Percentiles rank a stretch among this genome's conserved stretches.
phyloP scores from a whole-genome alignment of 2,329 filamentous ascomycete genomes.

The Amylocarpus encephaloides region DNA sequence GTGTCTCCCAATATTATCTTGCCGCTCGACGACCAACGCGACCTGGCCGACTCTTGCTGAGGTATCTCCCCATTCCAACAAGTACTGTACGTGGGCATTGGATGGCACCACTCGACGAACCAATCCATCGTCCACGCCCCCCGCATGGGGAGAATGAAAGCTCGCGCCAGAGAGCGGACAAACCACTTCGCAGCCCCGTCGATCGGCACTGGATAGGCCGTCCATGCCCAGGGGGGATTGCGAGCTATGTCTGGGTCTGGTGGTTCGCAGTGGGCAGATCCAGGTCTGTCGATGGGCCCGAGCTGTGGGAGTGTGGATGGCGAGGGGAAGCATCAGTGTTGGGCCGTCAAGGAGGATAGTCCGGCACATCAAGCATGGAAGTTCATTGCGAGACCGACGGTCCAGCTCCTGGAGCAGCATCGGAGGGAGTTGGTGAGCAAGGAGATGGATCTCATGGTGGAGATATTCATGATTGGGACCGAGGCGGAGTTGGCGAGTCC shows the following conservation, averaged over 20 bases:
- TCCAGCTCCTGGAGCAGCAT: constrained; percentile 11
- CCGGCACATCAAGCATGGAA: constrained; percentile 16
- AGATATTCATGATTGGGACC: constrained; percentile 18
- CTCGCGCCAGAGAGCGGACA: background rate
- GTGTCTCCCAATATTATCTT: constrained; percentile 1
- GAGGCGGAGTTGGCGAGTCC: constrained; percentile 4
- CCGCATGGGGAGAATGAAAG: constrained; percentile 7
- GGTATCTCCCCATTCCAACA: background rate
- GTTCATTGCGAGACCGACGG: constrained; percentile 5
- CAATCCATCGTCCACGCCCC: background rate
- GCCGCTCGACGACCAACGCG: too few relatives aligned
- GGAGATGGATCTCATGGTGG: constrained; percentile 13
- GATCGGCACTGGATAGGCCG: background rate
- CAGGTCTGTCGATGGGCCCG: constrained; percentile 13
- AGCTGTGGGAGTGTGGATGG: constrained; percentile 6
- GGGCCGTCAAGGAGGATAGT: constrained; percentile 16
- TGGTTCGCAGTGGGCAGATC: constrained; percentile 6
- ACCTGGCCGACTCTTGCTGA: background rate
- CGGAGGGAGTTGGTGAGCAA: constrained; percentile 8
- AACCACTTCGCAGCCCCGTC: background rate
- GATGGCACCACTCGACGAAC: background rate
- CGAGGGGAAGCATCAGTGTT: constrained; percentile 10
- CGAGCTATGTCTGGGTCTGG: constrained; percentile 3
- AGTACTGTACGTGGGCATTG: background rate
- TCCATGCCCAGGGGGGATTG: constrained; percentile 1